Evolutionary conservation across 1,139 yeast species (phyloP).

Genomic region (Yamadazyma friedrichii): DNA sequence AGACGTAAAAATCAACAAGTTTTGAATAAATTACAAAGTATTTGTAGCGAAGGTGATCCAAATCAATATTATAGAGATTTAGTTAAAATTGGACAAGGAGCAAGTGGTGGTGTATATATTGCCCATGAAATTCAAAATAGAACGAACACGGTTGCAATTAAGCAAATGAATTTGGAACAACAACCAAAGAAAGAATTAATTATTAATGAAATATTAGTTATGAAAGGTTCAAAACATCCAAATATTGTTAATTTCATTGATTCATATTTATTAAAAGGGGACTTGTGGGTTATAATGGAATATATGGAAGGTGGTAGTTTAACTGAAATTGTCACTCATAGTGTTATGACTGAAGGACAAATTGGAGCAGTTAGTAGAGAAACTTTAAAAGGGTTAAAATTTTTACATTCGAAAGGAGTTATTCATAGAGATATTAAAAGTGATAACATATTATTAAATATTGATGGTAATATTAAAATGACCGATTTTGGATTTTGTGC

Average conservation of each 20-base stretch:
- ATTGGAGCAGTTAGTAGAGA: constrained; percentile 96
- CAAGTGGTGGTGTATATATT: constrained; percentile 95
- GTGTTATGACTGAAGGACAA: constrained; percentile 96
- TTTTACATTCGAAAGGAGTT: constrained; percentile 89
- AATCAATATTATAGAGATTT: constrained; percentile 64
- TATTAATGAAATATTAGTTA: constrained; percentile 88
- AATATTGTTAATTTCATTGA: constrained; percentile 92
- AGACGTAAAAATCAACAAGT: constrained; percentile 67
- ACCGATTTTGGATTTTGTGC: constrained; percentile 95
- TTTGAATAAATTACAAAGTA: constrained; percentile 65
- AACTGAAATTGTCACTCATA: constrained; percentile 93
- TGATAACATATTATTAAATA: constrained; percentile 80
- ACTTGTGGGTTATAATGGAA: constrained; percentile 96
- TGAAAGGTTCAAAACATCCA: constrained; percentile 88
- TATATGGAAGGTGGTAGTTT: constrained; percentile 97
- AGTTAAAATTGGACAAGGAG: constrained; percentile 94
- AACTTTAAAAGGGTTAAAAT: constrained; percentile 79
- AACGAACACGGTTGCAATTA: constrained; percentile 78
- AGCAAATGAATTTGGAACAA: constrained; percentile 88
- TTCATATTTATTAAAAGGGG: constrained; percentile 70
- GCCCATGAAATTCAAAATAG: constrained; percentile 65
- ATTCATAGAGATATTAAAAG: constrained; percentile 96
- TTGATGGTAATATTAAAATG: constrained; percentile 85
- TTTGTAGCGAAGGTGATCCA: constrained; percentile 92
- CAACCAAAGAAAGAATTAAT: constrained; percentile 96